Conservation (phyloP, 345 rosid species). For the Brassica nigra region DNA sequence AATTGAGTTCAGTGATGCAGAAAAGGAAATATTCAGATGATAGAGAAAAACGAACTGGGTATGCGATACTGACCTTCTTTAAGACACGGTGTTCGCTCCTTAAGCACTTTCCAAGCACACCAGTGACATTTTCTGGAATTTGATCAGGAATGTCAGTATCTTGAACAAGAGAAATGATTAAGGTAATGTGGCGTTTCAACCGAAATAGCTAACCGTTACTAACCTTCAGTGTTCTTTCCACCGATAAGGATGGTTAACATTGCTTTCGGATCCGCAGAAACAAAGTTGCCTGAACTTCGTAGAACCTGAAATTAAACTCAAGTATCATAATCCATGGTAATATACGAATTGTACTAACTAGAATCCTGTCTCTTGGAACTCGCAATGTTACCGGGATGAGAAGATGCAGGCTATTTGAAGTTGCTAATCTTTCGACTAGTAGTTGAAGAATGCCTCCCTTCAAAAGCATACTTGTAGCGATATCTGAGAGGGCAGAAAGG, state of each 20-base stretch:
- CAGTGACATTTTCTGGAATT: conserved; percentile 58
- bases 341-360: neutral
- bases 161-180: conserved; percentile 18
- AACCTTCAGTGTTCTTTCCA: conserved; percentile 69
- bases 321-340: neutral
- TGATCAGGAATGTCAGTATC: conserved; percentile 23
- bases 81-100: conserved; percentile 86
- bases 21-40: neutral
- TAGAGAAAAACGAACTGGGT: neutral
- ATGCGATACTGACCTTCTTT: conserved; percentile 67
- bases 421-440: conserved; percentile 81
- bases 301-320: conserved; percentile 54
- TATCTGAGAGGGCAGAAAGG: conserved; percentile 94
- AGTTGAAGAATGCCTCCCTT: conserved; percentile 68
- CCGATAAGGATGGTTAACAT: conserved; percentile 56
- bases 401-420: conserved; percentile 74
- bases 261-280: conserved; percentile 82
- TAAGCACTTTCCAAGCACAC: conserved; percentile 78
- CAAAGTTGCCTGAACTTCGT: conserved; percentile 88
- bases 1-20: conserved; percentile 8
- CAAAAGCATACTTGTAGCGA: conserved; percentile 69
- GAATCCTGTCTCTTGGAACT: neutral
- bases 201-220: conserved; percentile 38
- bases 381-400: conserved; percentile 91
- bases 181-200: conserved; percentile 6